Conservation (phyloP, 179 eudicot species). For the Corrigiola litoralis region DNA sequence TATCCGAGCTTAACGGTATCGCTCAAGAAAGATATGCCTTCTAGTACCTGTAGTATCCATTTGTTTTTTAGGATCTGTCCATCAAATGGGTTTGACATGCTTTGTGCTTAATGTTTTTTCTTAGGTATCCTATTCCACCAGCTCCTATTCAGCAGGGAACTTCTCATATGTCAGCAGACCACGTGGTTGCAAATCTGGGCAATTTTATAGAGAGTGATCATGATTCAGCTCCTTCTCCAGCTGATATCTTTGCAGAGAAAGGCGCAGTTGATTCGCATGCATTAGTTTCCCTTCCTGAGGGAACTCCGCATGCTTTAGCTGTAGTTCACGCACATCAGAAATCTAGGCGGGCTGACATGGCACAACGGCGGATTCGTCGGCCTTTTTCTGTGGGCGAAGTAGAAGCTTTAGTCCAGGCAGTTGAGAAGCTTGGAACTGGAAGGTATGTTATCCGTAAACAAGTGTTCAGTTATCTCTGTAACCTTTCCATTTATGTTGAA, state of each 20-base stretch:
- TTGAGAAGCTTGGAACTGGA: conserved; percentile 97
- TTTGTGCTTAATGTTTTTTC: conserved; percentile 1
- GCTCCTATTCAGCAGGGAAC: conserved; percentile 26
- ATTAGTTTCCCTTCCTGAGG: conserved; percentile 45
- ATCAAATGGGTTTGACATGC: conserved; percentile 1
- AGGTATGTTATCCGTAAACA: conserved; percentile 36
- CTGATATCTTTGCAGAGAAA: conserved; percentile 47
- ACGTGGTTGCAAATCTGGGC: conserved; percentile 28
- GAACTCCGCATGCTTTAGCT: conserved; percentile 46
- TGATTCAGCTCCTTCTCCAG: conserved; percentile 78
- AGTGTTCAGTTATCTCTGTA: too few relatives aligned
- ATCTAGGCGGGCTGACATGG: conserved; percentile 57
- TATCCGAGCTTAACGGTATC: background rate
- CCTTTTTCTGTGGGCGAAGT: conserved; percentile 95
- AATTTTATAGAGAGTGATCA: conserved; percentile 68
- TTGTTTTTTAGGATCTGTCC: background rate
- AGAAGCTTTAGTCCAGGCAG: conserved; percentile 92
- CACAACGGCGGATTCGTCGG: conserved; percentile 84
- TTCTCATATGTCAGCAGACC: conserved; percentile 28
- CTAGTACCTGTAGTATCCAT: background rate
- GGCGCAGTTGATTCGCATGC: conserved; percentile 48
- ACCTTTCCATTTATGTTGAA: too few relatives aligned
- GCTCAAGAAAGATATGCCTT: background rate
- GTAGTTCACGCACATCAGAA: conserved; percentile 44
- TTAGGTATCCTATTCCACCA: conserved; percentile 45